A percentile compares a stretch with the other conserved stretches of the same genome.
phyloP scores from a whole-genome alignment of 805 yeast genomes.

The Barnettozyma salicaria region DNA sequence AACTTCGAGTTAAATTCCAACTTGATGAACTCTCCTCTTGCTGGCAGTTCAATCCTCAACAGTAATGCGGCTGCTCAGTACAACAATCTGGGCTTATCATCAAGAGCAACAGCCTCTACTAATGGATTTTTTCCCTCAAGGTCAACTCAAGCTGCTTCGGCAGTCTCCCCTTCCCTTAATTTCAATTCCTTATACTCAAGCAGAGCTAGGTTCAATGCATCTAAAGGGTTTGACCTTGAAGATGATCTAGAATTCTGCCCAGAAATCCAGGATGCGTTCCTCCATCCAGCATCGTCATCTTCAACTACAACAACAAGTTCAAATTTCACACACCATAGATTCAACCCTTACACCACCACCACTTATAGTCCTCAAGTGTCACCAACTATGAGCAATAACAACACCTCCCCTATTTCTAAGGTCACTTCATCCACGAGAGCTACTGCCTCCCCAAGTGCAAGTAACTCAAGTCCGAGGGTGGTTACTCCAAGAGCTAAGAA shows the following conservation, averaged over 20 bases:
- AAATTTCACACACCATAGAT: constrained; percentile 37
- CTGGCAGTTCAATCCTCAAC: constrained; percentile 13
- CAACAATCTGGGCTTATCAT: constrained; percentile 22
- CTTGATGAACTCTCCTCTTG: constrained; percentile 14
- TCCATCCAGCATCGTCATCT: not conserved
- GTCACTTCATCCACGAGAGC: constrained; percentile 12
- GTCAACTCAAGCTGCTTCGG: constrained; percentile 1
- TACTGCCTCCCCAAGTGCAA: not conserved
- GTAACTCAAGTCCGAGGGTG: constrained; percentile 35
- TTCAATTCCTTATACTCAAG: constrained; percentile 37
- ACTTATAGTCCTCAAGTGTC: constrained; percentile 50
- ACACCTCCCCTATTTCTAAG: constrained; percentile 22
- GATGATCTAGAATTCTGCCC: constrained; percentile 65
- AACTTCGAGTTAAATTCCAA: constrained; percentile 12
- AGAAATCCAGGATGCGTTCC: constrained; percentile 34
- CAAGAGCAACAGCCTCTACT: constrained; percentile 6
- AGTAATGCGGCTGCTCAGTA: constrained; percentile 11
- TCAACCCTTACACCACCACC: constrained; percentile 63
- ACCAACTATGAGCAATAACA: constrained; percentile 27
- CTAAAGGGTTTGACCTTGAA: constrained; percentile 56
- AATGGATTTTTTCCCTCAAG: constrained; percentile 1
- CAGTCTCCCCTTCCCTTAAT: constrained; percentile 19
- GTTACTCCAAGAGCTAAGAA: constrained; percentile 54
- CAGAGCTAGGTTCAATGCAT: constrained; percentile 49
- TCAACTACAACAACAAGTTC: constrained; percentile 2